Evolutionary conservation across 768 basidiomycete genomes (phyloP).

Genomic region (Lentinula edodes): DNA sequence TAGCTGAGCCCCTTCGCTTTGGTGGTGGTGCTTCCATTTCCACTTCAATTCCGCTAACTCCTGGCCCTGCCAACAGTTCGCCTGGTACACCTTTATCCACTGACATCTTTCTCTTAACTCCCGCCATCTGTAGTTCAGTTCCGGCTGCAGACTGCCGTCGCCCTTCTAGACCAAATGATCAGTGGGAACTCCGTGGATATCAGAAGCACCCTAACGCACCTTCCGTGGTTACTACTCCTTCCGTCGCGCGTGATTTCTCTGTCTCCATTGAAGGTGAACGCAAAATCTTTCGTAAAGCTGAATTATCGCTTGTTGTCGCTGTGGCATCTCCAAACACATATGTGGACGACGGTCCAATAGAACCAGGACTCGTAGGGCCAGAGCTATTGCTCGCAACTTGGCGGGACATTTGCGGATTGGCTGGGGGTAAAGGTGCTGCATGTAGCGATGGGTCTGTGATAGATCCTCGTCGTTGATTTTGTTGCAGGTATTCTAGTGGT

Average conservation of each 20-base stretch:
- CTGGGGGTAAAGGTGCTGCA: conserved; percentile 33
- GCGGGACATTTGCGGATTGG: conserved; percentile 12
- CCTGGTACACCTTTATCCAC: conserved; percentile 56
- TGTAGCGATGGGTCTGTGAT: conserved; percentile 81
- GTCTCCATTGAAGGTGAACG: conserved; percentile 50
- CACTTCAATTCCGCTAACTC: conserved; percentile 52
- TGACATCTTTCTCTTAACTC: conserved; percentile 83
- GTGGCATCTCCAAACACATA: conserved; percentile 71
- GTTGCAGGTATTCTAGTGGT: conserved; percentile 75
- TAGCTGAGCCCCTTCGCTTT: conserved; percentile 79
- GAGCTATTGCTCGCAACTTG: conserved; percentile 9
- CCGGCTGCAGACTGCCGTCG: conserved; percentile 1
- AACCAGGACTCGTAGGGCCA: conserved; percentile 26
- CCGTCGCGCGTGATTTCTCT: conserved; percentile 1
- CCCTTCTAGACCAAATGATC: conserved; percentile 62
- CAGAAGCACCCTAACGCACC: conserved; percentile 3
- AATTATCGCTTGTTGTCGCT: conserved; percentile 27
- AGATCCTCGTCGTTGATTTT: conserved; percentile 77
- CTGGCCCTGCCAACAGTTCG: conserved; percentile 67
- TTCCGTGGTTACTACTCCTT: neutral
- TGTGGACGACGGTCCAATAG: conserved; percentile 57
- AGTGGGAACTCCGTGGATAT: neutral
- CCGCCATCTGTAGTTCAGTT: conserved; percentile 18
- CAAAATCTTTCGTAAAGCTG: conserved; percentile 49
- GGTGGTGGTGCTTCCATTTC: conserved; percentile 64